Evolutionary conservation across 345 rosid genomes (phyloP).

Genomic region (Sonneratia alba): DNA sequence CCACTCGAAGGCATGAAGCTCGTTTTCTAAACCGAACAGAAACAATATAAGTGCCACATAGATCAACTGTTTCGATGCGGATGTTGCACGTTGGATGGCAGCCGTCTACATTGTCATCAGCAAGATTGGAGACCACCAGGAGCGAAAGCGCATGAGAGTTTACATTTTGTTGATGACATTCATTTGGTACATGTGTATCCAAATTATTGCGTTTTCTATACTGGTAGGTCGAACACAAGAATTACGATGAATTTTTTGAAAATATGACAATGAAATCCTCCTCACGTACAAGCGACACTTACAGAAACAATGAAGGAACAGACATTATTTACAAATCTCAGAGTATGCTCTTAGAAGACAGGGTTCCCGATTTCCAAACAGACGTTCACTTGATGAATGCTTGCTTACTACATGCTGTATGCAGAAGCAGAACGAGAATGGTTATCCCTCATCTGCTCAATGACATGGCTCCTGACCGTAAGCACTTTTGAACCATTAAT

Average conservation of each 20-base stretch:
- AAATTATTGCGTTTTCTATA: background rate
- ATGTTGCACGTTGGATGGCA: too few species aligned
- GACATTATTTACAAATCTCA: too few species aligned
- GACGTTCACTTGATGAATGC: background rate
- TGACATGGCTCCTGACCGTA: constrained; percentile 16
- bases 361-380: background rate
- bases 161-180: background rate
- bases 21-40: background rate
- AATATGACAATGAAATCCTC: too few species aligned
- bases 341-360: background rate
- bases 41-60: background rate
- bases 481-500: constrained; percentile 9
- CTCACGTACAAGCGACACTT: background rate
- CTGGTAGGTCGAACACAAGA: background rate
- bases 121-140: background rate
- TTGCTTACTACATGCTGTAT: constrained; percentile 2
- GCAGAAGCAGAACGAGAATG: constrained; percentile 16
- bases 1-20: background rate
- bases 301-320: too few species aligned
- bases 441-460: constrained; percentile 14
- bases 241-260: background rate
- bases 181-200: background rate
- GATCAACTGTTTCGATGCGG: background rate
- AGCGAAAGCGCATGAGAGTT: too few species aligned
- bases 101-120: too few species aligned